Evolutionary conservation across 768 basidiomycete species (phyloP).

Genomic region (Artomyces pyxidatus): DNA sequence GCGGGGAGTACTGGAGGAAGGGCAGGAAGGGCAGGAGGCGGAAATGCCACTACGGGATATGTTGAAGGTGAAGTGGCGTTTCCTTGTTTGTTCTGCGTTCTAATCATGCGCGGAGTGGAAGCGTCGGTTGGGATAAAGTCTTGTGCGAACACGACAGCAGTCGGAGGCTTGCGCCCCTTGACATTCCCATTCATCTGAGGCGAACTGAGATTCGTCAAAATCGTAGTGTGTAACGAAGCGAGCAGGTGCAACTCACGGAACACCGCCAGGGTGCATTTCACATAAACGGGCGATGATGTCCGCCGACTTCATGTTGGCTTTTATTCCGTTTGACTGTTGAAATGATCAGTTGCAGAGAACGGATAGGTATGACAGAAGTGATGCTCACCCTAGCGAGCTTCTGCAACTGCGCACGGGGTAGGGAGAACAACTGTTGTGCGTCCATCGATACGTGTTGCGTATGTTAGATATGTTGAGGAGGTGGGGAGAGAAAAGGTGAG

Average conservation of each 20-base stretch:
- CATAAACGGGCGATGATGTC: slow-evolving; percentile 21
- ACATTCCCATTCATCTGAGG: not conserved
- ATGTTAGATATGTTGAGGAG: not conserved
- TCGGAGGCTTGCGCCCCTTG: too few species aligned
- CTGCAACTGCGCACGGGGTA: not conserved
- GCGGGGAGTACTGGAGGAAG: slow-evolving; percentile 6
- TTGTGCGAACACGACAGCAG: not conserved
- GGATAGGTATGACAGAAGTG: not conserved
- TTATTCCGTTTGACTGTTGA: slow-evolving; percentile 19
- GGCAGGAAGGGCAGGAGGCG: slow-evolving; percentile 1
- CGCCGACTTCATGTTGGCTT: slow-evolving; percentile 22
- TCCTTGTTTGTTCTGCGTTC: not conserved
- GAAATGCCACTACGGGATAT: not conserved
- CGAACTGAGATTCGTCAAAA: not conserved
- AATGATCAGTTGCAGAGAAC: not conserved
- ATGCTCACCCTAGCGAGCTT: not conserved
- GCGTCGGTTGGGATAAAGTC: not conserved
- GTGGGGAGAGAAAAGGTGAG: not conserved
- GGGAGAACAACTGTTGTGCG: not conserved
- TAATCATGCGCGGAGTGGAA: not conserved
- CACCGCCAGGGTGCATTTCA: slow-evolving; percentile 20
- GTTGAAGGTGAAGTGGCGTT: not conserved
- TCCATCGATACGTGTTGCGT: too few species aligned
- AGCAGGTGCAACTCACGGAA: not conserved
- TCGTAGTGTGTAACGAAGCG: not conserved